These are phyloP conservation scores for Mortierella polycephala DNA, from an alignment of 371 early-diverging fungal species.

Conservation along the genomic window DNA sequence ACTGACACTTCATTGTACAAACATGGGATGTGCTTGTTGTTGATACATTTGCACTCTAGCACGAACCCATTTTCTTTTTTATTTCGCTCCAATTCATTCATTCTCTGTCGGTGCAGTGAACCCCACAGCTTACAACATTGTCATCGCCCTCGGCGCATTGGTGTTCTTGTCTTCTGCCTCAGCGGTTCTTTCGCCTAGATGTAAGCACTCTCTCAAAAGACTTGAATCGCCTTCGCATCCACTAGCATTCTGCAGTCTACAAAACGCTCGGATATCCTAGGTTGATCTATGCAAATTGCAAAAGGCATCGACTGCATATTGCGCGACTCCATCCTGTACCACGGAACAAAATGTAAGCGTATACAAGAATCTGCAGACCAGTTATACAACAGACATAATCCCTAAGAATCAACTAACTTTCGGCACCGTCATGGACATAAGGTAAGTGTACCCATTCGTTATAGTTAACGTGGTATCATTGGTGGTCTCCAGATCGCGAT, in stretches of 20 bases:
- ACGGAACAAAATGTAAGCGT: slow-evolving; percentile 32
- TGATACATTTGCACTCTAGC: too few species aligned
- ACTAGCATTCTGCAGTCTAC: slow-evolving; percentile 37
- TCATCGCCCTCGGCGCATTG: slow-evolving; percentile 22
- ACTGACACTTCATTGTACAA: too few species aligned
- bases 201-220: slow-evolving; percentile 13
- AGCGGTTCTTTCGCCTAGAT: slow-evolving; percentile 26
- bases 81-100: too few species aligned
- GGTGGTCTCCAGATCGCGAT: too few species aligned
- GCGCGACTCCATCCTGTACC: slow-evolving; percentile 45
- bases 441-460: slow-evolving; percentile 41
- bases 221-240: slow-evolving; percentile 20
- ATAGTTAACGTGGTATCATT: neutral
- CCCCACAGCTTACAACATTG: slow-evolving; percentile 15
- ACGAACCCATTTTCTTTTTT: too few species aligned
- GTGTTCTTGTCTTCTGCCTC: slow-evolving; percentile 16
- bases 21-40: too few species aligned
- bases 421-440: slow-evolving; percentile 32
- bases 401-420: slow-evolving; percentile 24
- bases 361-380: slow-evolving; percentile 26
- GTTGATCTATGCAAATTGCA: slow-evolving; percentile 28
- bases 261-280: slow-evolving; percentile 42
- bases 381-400: slow-evolving; percentile 37
- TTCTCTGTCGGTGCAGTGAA: slow-evolving; percentile 24
- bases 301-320: slow-evolving; percentile 15